A percentile compares a stretch with the other conserved stretches of the same genome.
Conservation (phyloP, 164 flowering plant genomes). For the Tinospora cordifolia region DNA sequence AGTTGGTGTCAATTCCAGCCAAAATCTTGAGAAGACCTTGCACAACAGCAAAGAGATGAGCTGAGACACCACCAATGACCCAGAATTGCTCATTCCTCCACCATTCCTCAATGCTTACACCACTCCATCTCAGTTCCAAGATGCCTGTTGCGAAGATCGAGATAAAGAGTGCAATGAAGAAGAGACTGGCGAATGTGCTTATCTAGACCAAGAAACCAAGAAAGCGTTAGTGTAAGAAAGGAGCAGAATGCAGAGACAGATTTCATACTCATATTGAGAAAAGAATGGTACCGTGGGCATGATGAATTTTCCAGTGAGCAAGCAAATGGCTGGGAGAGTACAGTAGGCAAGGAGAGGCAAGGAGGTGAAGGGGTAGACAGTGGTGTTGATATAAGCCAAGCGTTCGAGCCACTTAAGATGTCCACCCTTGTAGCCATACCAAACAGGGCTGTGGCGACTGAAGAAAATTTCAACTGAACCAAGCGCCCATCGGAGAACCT, state of each 20-base stretch:
- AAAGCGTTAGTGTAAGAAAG: not conserved
- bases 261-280: not conserved
- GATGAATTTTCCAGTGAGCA: slow-evolving; percentile 90
- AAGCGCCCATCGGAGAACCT: slow-evolving; percentile 93
- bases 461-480: slow-evolving; percentile 94
- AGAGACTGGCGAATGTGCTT: slow-evolving; percentile 79
- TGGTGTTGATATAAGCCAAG: slow-evolving; percentile 77
- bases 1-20: slow-evolving; percentile 77
- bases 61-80: slow-evolving; percentile 89
- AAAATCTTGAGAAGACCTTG: slow-evolving; percentile 73
- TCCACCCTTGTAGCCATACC: slow-evolving; percentile 81
- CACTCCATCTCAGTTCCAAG: slow-evolving; percentile 83
- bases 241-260: not conserved
- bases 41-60: slow-evolving; percentile 69
- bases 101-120: slow-evolving; percentile 88
- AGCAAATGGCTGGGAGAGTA: slow-evolving; percentile 80
- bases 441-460: slow-evolving; percentile 71
- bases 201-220: slow-evolving; percentile 37
- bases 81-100: slow-evolving; percentile 92
- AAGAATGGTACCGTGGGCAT: slow-evolving; percentile 62
- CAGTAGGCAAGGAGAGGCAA: slow-evolving; percentile 82
- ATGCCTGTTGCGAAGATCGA: slow-evolving; percentile 82
- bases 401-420: slow-evolving; percentile 84
- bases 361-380: slow-evolving; percentile 83
- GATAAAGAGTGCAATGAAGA: slow-evolving; percentile 65